Percentiles rank a stretch among this genome's conserved stretches.
These are phyloP conservation scores for Miamiensis avidus DNA, from an alignment of 169 alveolate genomes.

Conservation along the genomic window DNA sequence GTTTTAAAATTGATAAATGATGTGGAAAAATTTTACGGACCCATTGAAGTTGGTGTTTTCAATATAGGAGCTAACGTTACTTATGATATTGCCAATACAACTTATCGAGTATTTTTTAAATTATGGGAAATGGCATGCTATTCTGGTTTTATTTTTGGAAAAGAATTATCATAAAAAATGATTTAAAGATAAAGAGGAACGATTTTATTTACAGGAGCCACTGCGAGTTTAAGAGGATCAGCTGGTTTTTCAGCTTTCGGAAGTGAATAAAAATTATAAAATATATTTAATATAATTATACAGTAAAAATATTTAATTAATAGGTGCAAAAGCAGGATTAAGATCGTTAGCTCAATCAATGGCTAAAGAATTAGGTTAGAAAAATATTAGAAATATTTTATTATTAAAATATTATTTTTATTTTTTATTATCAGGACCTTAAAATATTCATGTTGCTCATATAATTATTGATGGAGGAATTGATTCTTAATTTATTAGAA, in stretches of 20 bases:
- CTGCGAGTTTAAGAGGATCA: not conserved
- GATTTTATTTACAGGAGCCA: not conserved
- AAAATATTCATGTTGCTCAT: not conserved
- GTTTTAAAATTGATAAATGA: not conserved
- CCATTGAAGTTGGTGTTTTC: not conserved
- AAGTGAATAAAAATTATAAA: not conserved
- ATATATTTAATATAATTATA: too few species aligned
- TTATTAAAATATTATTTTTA: too few species aligned
- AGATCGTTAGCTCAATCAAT: not conserved
- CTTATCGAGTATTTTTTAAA: not conserved
- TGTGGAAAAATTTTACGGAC: not conserved
- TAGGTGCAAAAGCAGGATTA: not conserved
- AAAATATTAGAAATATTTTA: too few species aligned
- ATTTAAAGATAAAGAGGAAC: not conserved
- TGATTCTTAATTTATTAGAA: not conserved
- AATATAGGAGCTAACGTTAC: not conserved
- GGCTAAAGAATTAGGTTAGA: not conserved
- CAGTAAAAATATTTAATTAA: too few species aligned
- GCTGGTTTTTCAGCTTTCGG: not conserved
- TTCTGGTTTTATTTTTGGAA: not conserved
- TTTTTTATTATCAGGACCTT: not conserved
- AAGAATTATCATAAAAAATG: not conserved
- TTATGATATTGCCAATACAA: not conserved
- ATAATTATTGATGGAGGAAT: not conserved
- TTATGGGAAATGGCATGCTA: not conserved